Percentiles rank a stretch among this genome's conserved stretches.
Evolutionary conservation across 305 asterid genomes (phyloP).

Genomic region (Plantago rigida): DNA sequence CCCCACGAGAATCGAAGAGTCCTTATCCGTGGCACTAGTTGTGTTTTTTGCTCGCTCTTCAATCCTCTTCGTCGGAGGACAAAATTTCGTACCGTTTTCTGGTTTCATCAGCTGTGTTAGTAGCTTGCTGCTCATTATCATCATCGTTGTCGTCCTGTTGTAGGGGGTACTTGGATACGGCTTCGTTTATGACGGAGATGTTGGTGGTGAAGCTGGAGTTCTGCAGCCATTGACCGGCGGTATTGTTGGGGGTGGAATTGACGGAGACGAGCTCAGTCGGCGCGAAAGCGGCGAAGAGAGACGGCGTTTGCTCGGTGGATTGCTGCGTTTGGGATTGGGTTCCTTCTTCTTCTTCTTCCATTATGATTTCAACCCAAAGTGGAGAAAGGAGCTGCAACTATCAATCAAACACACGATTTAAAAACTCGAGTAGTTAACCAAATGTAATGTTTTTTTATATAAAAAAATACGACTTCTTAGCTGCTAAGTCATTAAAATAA

Average conservation of each 20-base stretch:
- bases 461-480: no score
- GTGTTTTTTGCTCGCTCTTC: conserved; percentile 37
- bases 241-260: conserved; percentile 18
- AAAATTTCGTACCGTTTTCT: conserved; percentile 40
- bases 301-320: conserved; percentile 30
- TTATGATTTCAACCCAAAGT: no score
- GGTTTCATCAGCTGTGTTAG: conserved; percentile 17
- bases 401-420: no score
- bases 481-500: no score
- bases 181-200: conserved; percentile 56
- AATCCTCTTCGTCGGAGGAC: conserved; percentile 33
- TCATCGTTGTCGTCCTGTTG: conserved; percentile 18
- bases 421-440: no score
- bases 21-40: no score
- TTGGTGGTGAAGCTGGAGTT: conserved; percentile 73
- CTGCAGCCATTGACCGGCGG: conserved; percentile 52
- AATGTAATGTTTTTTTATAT: no score
- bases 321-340: background rate
- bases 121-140: conserved; percentile 36
- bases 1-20: conserved; percentile 88
- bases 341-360: conserved; percentile 32
- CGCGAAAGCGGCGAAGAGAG: conserved; percentile 43
- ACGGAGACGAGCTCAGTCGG: conserved; percentile 28
- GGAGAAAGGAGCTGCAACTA: no score
- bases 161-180: conserved; percentile 45